Conservation (phyloP, 148 eudicot species). For the Hydrangea macrophylla region DNA sequence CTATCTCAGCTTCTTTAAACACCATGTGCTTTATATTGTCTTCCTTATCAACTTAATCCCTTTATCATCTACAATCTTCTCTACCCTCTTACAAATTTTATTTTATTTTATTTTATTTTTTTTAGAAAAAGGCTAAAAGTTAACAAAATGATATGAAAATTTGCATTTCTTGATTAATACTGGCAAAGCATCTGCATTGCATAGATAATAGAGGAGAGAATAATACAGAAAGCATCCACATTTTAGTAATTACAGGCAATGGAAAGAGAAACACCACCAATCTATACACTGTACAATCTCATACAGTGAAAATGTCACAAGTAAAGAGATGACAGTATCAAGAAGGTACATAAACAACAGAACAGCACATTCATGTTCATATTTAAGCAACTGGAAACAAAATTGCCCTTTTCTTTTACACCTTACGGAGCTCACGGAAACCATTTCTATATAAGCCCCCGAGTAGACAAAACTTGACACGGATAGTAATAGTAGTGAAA, state of each 20-base stretch:
- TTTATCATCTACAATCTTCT: neutral
- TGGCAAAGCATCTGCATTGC: neutral
- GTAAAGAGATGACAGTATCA: neutral
- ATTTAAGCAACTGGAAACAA: slow-evolving; percentile 7
- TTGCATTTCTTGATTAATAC: neutral
- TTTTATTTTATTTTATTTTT: neutral
- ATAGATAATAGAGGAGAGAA: neutral
- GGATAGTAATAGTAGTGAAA: slow-evolving; percentile 2
- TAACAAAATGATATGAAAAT: neutral
- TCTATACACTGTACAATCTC: slow-evolving; percentile 4
- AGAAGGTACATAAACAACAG: slow-evolving; percentile 12
- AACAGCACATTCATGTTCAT: neutral
- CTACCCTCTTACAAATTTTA: neutral
- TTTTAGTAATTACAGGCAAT: neutral
- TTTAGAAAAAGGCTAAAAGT: neutral
- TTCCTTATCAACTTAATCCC: neutral
- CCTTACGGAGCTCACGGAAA: slow-evolving; percentile 8
- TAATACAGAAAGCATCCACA: neutral
- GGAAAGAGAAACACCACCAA: neutral
- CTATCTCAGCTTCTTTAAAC: neutral
- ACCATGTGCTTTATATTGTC: neutral
- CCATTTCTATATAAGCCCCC: slow-evolving; percentile 1
- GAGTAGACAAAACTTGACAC: slow-evolving; percentile 14
- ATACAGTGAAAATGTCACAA: neutral
- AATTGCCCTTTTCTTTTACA: slow-evolving; percentile 9